Base-by-base conservation (phyloP, 495 filamentous ascomycete species). In the Penicillium tannophilum region DNA sequence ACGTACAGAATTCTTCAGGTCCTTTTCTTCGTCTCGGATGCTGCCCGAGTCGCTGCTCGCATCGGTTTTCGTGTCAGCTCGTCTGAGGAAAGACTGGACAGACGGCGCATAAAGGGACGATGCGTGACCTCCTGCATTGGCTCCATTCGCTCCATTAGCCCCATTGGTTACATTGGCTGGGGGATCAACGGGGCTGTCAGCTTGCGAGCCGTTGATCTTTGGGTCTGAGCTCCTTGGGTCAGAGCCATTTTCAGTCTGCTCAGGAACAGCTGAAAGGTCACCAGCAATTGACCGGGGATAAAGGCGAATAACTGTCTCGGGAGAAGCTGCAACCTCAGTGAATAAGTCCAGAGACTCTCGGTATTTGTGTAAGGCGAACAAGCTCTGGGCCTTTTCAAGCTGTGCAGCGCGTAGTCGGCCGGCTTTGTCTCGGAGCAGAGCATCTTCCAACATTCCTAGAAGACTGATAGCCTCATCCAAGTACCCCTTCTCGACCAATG, bases 381-480 rank as follows among this genome's bases (percentile, higher is more conserved):
- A 74, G 12, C 79, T 72, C 68, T 96, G 89, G 1, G 94, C 94
- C 65, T 99, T 98, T 56, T 89, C 81, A 73, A 96, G 92, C 75
- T 92, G 92, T 44, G 93, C 84, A 61, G 93, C 87, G 14, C 93
- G 84, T 57, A 96, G 71, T 23, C 88, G 85, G 54, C 88, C 87
- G 26, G 82, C 80, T 66, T 98, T 99, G 60, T 96, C 87, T 49
- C 86, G 84, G 9, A 99, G 72, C 8, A 98, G 80, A 0, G 92
- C 93, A 75, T 96, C 93, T 72, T 98, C 94, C 5, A 99, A 85
- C 86, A 96, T 90, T 43, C 78, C 80, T 3, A 97, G 74, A 10
- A 99, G 72, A 64, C 91, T 97, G 54, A 97, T 90, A 2, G 94
- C 95, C 71, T 99, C 94, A 63, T 99, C 93, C 45, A 92, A 86